Percentiles rank a stretch among this genome's conserved stretches.
Conservation (phyloP, 352 stramenopile species). For the Aphanomyces euteiches region DNA sequence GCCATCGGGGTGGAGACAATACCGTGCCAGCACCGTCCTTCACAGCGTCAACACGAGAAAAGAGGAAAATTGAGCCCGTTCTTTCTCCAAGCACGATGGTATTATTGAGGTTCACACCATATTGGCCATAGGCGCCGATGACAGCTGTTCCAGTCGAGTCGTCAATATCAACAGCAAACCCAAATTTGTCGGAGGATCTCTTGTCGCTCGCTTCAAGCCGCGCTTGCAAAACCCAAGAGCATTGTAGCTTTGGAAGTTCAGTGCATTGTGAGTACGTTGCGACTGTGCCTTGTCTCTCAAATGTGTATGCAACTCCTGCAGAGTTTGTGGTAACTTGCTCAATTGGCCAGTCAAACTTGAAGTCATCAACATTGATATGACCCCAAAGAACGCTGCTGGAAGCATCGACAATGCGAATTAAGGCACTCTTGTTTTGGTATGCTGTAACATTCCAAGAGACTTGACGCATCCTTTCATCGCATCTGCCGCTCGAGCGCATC, state of each 20-base stretch:
- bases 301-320: constrained; percentile 78
- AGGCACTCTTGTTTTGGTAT: constrained; percentile 76
- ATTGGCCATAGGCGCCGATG: constrained; percentile 67
- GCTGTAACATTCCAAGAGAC: constrained; percentile 85
- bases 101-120: constrained; percentile 84
- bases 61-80: constrained; percentile 64
- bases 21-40: constrained; percentile 66
- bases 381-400: constrained; percentile 84
- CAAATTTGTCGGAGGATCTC: constrained; percentile 78
- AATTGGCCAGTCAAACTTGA: constrained; percentile 91
- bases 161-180: constrained; percentile 81
- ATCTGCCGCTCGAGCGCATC: constrained; percentile 84
- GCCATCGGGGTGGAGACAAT: constrained; percentile 58
- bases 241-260: constrained; percentile 60
- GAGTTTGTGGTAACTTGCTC: constrained; percentile 55
- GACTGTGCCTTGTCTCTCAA: constrained; percentile 57
- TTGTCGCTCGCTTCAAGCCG: constrained; percentile 88
- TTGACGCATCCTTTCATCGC: constrained; percentile 84
- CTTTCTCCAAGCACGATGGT: constrained; percentile 39
- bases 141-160: constrained; percentile 75
- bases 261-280: constrained; percentile 51
- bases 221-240: constrained; percentile 86
- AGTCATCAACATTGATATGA: constrained; percentile 96
- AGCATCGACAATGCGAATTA: constrained; percentile 93
- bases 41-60: constrained; percentile 53